Evolutionary conservation across 1,139 yeast genomes (phyloP).

Genomic region (Sugiyamaella novakii): DNA sequence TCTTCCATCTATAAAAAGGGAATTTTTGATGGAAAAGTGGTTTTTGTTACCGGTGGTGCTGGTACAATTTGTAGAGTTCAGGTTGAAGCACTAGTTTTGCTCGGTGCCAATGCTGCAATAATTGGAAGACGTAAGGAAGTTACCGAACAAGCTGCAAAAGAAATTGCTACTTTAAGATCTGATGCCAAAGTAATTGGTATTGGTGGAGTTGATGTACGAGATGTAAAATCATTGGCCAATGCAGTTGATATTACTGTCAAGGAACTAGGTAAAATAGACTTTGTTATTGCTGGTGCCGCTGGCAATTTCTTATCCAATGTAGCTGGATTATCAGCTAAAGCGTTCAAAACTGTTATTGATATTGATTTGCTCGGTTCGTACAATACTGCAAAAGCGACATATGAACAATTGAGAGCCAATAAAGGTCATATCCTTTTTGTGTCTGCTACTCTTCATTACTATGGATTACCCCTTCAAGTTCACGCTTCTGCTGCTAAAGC

Average conservation of each 20-base stretch:
- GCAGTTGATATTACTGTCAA: slow-evolving; percentile 71
- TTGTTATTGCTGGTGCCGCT: slow-evolving; percentile 92
- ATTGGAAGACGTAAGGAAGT: slow-evolving; percentile 72
- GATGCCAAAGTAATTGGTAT: slow-evolving; percentile 69
- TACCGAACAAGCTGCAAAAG: slow-evolving; percentile 68
- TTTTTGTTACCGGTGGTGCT: slow-evolving; percentile 92
- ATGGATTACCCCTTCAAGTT: slow-evolving; percentile 80
- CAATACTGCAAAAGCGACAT: slow-evolving; percentile 83
- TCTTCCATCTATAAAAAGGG: slow-evolving; percentile 53
- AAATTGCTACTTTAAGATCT: slow-evolving; percentile 55
- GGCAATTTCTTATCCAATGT: slow-evolving; percentile 87
- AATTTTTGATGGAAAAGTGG: slow-evolving; percentile 78
- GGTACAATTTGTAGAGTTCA: slow-evolving; percentile 90
- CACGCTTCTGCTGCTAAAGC: slow-evolving; percentile 96
- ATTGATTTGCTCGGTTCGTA: slow-evolving; percentile 85
- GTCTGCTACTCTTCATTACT: slow-evolving; percentile 83
- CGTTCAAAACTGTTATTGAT: slow-evolving; percentile 80
- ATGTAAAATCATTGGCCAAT: slow-evolving; percentile 54
- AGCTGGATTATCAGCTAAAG: slow-evolving; percentile 75
- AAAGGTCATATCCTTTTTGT: slow-evolving; percentile 76
- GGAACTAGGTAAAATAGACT: slow-evolving; percentile 74
- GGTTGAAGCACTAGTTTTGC: slow-evolving; percentile 72
- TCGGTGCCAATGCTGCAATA: slow-evolving; percentile 89
- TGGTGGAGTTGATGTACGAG: slow-evolving; percentile 76
- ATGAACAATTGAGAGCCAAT: slow-evolving; percentile 60